phyloP scores from a whole-genome alignment of 2,329 filamentous ascomycete genomes.

The Parastagonospora nodorum region DNA sequence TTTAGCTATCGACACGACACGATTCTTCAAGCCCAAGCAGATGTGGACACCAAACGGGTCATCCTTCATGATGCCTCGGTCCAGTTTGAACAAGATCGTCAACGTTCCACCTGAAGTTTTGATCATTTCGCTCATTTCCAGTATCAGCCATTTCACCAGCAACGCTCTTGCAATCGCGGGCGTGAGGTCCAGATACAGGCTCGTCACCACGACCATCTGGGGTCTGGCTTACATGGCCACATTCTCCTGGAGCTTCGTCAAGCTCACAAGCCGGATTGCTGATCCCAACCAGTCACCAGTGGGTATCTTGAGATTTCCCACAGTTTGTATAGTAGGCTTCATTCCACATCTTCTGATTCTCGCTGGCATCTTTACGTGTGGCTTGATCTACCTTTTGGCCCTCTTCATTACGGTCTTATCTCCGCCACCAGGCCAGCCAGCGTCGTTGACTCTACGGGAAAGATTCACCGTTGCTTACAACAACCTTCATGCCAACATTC shows the following conservation, averaged over 20 bases:
- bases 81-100: constrained; percentile 75
- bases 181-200: constrained; percentile 76
- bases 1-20: constrained; percentile 71
- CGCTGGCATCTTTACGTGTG: constrained; percentile 75
- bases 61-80: constrained; percentile 47
- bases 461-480: constrained; percentile 74
- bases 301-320: constrained; percentile 84
- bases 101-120: constrained; percentile 91
- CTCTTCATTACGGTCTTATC: constrained; percentile 75
- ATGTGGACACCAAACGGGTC: constrained; percentile 52
- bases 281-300: constrained; percentile 55
- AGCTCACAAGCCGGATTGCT: constrained; percentile 43
- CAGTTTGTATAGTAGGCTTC: constrained; percentile 92
- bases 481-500: constrained; percentile 91
- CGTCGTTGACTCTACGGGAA: constrained; percentile 57
- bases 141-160: constrained; percentile 85
- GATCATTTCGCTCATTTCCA: constrained; percentile 83
- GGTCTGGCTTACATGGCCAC: constrained; percentile 86
- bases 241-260: constrained; percentile 74
- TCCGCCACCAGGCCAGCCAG: constrained; percentile 58
- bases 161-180: constrained; percentile 81
- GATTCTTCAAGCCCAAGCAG: constrained; percentile 48
- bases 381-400: constrained; percentile 76
- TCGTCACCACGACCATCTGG: constrained; percentile 88
- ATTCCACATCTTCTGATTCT: constrained; percentile 91